Conservation (phyloP, 1,284 basidiomycete species). For the Fistulina hepatica region DNA sequence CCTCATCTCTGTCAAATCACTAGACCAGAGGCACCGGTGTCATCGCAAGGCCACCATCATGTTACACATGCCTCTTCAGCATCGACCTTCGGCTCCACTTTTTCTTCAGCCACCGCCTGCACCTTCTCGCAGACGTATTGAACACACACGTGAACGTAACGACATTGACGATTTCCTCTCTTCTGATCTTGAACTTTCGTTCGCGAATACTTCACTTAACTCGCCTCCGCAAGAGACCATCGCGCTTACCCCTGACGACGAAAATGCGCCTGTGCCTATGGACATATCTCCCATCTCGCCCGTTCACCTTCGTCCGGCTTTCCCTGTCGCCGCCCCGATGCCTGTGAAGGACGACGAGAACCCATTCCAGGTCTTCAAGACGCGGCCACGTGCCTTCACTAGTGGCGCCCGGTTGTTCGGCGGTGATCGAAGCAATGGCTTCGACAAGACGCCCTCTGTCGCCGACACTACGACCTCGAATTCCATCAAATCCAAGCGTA, state of each 20-base stretch:
- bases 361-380: conserved; percentile 19
- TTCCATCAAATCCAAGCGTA: conserved; percentile 37
- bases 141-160: too few relatives aligned
- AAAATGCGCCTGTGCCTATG: conserved; percentile 47
- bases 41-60: too few relatives aligned
- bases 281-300: conserved; percentile 63
- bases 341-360: conserved; percentile 16
- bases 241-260: conserved; percentile 34
- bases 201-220: conserved; percentile 67
- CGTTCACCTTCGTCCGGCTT: conserved; percentile 7
- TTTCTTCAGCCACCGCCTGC: too few relatives aligned
- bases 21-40: too few relatives aligned
- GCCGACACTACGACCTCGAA: conserved; percentile 22
- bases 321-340: conserved; percentile 16
- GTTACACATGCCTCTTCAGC: too few relatives aligned
- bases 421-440: conserved; percentile 52
- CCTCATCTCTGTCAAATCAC: too few relatives aligned
- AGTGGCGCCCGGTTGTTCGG: conserved; percentile 57
- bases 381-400: conserved; percentile 49
- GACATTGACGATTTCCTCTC: conserved; percentile 57
- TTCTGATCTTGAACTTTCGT: conserved; percentile 66
- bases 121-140: too few relatives aligned
- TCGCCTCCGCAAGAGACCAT: conserved; percentile 45
- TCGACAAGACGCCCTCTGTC: conserved; percentile 26
- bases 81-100: too few relatives aligned